Percentiles rank a stretch among this genome's conserved stretches.
These are phyloP conservation scores for Linderina pennispora DNA, from an alignment of 192 early-diverging fungal species.

Conservation along the genomic window DNA sequence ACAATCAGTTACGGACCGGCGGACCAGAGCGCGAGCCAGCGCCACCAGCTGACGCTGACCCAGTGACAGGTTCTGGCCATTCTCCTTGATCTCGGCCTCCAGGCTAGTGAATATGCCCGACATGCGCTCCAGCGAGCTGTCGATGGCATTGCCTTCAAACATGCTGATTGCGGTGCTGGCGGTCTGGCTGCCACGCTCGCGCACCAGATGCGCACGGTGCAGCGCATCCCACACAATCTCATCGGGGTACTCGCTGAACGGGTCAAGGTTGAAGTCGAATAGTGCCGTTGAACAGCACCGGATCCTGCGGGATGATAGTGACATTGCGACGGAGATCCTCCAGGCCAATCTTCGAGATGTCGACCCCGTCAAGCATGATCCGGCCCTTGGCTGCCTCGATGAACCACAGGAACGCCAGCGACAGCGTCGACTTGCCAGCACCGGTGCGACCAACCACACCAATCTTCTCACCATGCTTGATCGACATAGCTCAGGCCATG, in stretches of 20 bases:
- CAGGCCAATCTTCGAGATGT: conserved; percentile 66
- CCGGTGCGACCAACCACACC: conserved; percentile 91
- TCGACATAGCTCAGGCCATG: conserved; percentile 64
- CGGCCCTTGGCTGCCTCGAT: conserved; percentile 60
- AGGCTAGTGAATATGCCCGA: conserved; percentile 47
- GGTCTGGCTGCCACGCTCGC: conserved; percentile 13
- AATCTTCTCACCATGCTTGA: conserved; percentile 72
- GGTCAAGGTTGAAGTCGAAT: conserved; percentile 90
- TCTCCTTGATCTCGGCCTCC: conserved; percentile 79
- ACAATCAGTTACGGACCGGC: conserved; percentile 62
- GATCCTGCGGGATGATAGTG: conserved; percentile 92
- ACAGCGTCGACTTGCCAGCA: conserved; percentile 74
- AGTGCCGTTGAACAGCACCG: conserved; percentile 70
- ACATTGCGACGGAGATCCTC: conserved; percentile 71
- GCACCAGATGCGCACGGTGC: conserved; percentile 63
- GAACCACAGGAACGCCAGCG: conserved; percentile 70
- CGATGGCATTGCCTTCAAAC: background rate
- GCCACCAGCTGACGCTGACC: conserved; percentile 77
- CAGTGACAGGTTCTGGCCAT: conserved; percentile 72
- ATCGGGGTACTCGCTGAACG: conserved; percentile 74
- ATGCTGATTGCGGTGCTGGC: too few relatives aligned
- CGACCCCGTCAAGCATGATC: conserved; percentile 69
- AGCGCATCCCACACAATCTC: conserved; percentile 73
- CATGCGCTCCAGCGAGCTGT: conserved; percentile 4
- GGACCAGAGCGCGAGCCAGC: conserved; percentile 72